Base-by-base conservation (phyloP, 23 red algal genomes). In the Gracilaria vermiculophylla region DNA sequence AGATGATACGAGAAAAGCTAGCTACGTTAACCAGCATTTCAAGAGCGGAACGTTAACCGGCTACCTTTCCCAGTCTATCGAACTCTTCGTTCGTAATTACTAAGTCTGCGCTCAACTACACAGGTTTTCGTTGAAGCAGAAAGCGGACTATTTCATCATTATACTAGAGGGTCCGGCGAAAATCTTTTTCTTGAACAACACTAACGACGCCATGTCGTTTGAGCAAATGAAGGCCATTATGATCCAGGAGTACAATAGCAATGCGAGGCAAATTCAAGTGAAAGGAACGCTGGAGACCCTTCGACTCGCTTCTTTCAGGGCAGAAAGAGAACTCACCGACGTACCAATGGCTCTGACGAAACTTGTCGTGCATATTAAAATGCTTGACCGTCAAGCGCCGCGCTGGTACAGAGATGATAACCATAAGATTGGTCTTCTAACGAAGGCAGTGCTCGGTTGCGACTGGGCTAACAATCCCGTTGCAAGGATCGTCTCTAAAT, bases 161-260 rank as follows among this genome's bases (percentile, higher is more conserved):
- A 0, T 70, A 21, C 66, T 81, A 43, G 32, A 34, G 20, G 57
- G 80, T 36, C 61, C 80, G 12, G 57, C 80, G 3, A 0, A 60
- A 16, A 6, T 67, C 32, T 85, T 69, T 60, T 85, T 69, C 76
- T 83, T 80, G 17, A 45, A 80, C 20, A 88, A 88, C 40, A 27
- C 50, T 36, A 23, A 0, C 15, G 21, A 39, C 19, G 52, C 36
- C 44, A 85, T 85, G 61, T 17, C 25, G 3, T 69, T 85, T 1
- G 57, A 85, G 13, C 36, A 67, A 16, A 69, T 85, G 64, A 60
- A 31, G 64, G 42, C 20, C 0, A 11, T 71, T 14, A 69, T 85
- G 81, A 20, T 45, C 8, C 11, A 2, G 3, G 41, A 85, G 31
- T 67, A 85, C 49, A 45, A 50, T 9, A 71, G 13, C 36, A 58